Evolutionary conservation across 768 basidiomycete species (phyloP), one percentile per base, ranked within the genome.

Genomic region (Amanita molliuscula): DNA sequence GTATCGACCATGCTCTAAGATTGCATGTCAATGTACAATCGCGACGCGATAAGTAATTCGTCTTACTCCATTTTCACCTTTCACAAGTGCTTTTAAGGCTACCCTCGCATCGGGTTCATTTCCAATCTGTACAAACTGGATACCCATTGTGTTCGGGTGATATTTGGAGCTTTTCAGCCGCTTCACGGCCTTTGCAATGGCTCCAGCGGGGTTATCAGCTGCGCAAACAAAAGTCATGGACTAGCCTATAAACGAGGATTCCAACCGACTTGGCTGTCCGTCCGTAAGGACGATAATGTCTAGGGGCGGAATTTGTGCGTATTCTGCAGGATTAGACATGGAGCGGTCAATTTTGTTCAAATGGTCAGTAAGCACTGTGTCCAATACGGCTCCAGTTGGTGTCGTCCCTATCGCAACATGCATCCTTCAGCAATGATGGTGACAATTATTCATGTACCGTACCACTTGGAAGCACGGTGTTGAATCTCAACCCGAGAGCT

Each of bases 201-300:
- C 55, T 26, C 43, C 50, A n/a, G 56, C 51, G 4, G 34, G 16
- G 13, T n/a, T 16, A 10, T 42, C 18, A 36, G 11, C 23, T 11
- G 16, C 31, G 18, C 1, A 15, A 40, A 10, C 25, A 20, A 48
- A 37, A 20, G 4, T 50, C 29, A 41, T 20, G 21, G 10, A 23
- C 20, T 26, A 29, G 25, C 13, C 15, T 9, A 15, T 26, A 11
- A 15, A 25, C 26, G 11, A 26, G 0, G 20, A 34, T 9, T 2
- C 13, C 8, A 16, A 55, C 56, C 4, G 49, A 66, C 65, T 52
- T 16, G 66, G 64, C 1, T 58, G 50, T 10, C 66, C 65, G 44
- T 67, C 65, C 4, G 66, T 67, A 11, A 67, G 50, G 20, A 67
- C 57, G 15, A 67, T 62, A 40, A 67, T 63, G 50, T 67, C 62